A percentile compares a stretch with the other conserved stretches of the same genome.
phyloP scores from a whole-genome alignment of 208 protist species.

The Leishmania tropica region DNA sequence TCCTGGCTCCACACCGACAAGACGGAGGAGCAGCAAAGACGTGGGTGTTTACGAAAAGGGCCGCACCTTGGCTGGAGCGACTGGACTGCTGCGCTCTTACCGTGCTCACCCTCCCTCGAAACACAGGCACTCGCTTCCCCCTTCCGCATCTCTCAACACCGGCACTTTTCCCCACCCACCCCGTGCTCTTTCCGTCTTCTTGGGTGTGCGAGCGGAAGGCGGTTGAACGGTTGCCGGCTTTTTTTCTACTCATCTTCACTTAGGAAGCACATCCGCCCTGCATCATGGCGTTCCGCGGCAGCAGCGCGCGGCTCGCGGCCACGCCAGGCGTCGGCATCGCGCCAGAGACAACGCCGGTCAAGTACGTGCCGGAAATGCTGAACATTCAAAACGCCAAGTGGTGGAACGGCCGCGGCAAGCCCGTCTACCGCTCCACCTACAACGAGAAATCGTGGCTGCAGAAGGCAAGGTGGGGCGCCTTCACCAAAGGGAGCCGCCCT shows the following conservation, averaged over 20 bases:
- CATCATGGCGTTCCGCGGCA: conserved; percentile 41
- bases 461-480: conserved; percentile 51
- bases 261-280: background rate
- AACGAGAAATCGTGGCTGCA: conserved; percentile 86
- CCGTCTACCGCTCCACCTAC: conserved; percentile 67
- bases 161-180: background rate
- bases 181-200: background rate
- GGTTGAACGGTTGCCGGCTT: background rate
- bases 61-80: background rate
- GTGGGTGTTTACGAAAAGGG: background rate
- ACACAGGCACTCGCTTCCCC: background rate
- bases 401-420: conserved; percentile 74
- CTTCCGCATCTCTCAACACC: background rate
- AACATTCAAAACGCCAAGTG: conserved; percentile 85
- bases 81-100: background rate
- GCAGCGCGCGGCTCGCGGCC: conserved; percentile 45
- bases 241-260: background rate
- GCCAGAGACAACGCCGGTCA: conserved; percentile 89
- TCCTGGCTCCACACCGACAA: background rate
- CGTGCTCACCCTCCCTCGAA: background rate
- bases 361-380: conserved; percentile 90
- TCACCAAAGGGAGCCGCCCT: conserved; percentile 51
- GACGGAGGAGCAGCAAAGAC: background rate
- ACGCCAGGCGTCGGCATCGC: conserved; percentile 84
- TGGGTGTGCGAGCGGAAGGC: background rate